Percentiles rank a stretch among this genome's conserved stretches.
Evolutionary conservation across 2,329 filamentous ascomycete species (phyloP).

Genomic region (Aspergillus sojae): DNA sequence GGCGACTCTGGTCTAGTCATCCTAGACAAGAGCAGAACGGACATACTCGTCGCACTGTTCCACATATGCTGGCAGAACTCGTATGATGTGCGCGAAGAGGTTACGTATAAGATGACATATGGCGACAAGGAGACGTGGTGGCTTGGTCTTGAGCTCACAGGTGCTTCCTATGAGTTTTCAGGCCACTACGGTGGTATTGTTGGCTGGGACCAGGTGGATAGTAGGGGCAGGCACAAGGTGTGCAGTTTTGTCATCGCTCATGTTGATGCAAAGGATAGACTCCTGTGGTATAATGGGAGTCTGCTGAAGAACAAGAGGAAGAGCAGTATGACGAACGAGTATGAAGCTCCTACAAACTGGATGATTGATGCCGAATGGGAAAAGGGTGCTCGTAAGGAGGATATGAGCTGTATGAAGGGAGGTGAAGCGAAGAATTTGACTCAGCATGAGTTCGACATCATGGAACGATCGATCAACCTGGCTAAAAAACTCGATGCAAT

Average conservation of each 20-base stretch:
- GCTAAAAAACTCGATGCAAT: conserved; percentile 1
- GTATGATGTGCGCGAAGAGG: conserved; percentile 10
- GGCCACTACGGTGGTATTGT: conserved; percentile 13
- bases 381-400: conserved; percentile 11
- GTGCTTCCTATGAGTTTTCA: conserved; percentile 11
- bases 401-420: conserved; percentile 12
- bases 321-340: conserved; percentile 1
- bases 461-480: conserved; percentile 6
- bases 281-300: conserved; percentile 17
- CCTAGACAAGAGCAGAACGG: conserved; percentile 4
- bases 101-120: conserved; percentile 7
- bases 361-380: conserved; percentile 17
- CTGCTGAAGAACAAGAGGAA: conserved; percentile 13
- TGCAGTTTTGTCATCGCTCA: conserved; percentile 16
- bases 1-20: conserved; percentile 13
- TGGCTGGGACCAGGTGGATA: conserved; percentile 8
- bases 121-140: conserved; percentile 16
- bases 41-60: conserved; percentile 5
- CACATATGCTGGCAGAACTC: conserved; percentile 17
- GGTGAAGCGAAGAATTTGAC: conserved; percentile 6
- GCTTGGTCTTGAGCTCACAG: conserved; percentile 12
- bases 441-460: neutral
- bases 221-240: neutral
- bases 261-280: conserved; percentile 9
- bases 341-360: conserved; percentile 4